phyloP scores from a whole-genome alignment of 768 basidiomycete genomes.

The Serendipita indica region DNA sequence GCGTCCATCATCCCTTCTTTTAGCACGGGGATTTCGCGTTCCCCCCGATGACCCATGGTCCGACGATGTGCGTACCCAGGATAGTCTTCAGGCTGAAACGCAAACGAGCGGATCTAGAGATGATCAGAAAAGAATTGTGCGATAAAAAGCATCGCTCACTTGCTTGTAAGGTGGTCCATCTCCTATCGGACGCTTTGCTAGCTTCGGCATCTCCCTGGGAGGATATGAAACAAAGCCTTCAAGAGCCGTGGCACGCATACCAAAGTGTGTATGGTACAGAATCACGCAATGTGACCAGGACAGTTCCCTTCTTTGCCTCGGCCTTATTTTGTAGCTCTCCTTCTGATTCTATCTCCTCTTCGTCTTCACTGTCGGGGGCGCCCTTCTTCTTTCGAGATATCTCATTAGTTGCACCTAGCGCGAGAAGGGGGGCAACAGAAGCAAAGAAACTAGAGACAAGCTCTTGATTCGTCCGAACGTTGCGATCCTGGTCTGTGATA shows the following conservation, averaged over 20 bases:
- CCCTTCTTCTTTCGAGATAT: slow-evolving; percentile 18
- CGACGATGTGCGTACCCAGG: slow-evolving; percentile 85
- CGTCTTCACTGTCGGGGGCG: slow-evolving; percentile 22
- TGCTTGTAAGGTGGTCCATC: slow-evolving; percentile 30
- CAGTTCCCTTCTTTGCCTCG: slow-evolving; percentile 39
- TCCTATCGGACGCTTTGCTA: slow-evolving; percentile 61
- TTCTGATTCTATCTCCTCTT: slow-evolving; percentile 27
- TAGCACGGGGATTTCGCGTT: slow-evolving; percentile 39
- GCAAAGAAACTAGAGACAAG: slow-evolving; percentile 71
- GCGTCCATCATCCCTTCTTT: slow-evolving; percentile 39
- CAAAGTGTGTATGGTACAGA: slow-evolving; percentile 78
- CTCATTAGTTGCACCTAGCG: slow-evolving; percentile 38
- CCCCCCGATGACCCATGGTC: slow-evolving; percentile 64
- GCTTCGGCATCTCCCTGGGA: slow-evolving; percentile 54
- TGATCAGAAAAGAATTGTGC: slow-evolving; percentile 17
- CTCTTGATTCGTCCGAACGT: slow-evolving; percentile 77
- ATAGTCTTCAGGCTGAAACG: slow-evolving; percentile 55
- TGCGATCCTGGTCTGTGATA: slow-evolving; percentile 85
- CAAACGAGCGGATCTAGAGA: slow-evolving; percentile 60
- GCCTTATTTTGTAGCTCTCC: slow-evolving; percentile 12
- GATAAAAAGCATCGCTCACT: slow-evolving; percentile 41
- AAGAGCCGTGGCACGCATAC: slow-evolving; percentile 27
- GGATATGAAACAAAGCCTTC: not conserved
- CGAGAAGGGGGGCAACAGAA: slow-evolving; percentile 48
- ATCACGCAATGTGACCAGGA: slow-evolving; percentile 79